These are phyloP conservation scores for Eremomyces bilateralis DNA, from an alignment of 495 filamentous ascomycete genomes.

Conservation along the genomic window DNA sequence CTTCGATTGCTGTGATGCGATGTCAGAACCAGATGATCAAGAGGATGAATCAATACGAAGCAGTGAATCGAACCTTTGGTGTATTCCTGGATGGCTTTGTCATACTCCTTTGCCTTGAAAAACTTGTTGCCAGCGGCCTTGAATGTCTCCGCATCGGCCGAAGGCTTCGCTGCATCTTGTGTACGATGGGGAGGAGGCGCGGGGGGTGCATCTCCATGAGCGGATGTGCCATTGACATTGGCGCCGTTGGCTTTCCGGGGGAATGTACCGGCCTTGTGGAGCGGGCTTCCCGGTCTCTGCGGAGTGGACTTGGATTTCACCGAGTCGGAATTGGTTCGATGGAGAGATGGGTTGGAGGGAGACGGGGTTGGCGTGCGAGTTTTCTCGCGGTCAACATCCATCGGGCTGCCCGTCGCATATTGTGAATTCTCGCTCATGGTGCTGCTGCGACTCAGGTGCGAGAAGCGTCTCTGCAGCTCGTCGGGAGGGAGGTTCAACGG, in stretches of 20 bases:
- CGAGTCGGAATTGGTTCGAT: conserved; percentile 6
- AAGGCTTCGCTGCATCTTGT: too few relatives aligned
- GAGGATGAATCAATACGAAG: neutral
- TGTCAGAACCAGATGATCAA: neutral
- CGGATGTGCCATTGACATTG: conserved; percentile 28
- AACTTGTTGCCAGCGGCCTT: conserved; percentile 89
- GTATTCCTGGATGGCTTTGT: conserved; percentile 72
- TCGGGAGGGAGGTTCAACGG: conserved; percentile 76
- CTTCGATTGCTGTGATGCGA: conserved; percentile 46
- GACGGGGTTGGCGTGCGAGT: conserved; percentile 24
- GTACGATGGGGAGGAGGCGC: conserved; percentile 58
- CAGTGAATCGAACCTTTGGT: conserved; percentile 50
- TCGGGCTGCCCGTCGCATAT: conserved; percentile 31
- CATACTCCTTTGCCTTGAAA: conserved; percentile 80
- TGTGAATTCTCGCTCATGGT: neutral
- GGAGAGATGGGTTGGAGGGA: conserved; percentile 16
- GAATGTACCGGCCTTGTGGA: too few relatives aligned
- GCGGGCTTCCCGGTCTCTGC: conserved; percentile 24
- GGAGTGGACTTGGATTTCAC: conserved; percentile 4
- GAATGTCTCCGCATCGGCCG: conserved; percentile 63
- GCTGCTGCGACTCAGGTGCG: conserved; percentile 8
- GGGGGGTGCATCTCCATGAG: conserved; percentile 34
- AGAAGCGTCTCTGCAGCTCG: conserved; percentile 44
- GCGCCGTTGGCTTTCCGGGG: too few relatives aligned
- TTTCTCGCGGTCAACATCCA: conserved; percentile 63